phyloP scores from a whole-genome alignment of 169 alveolate species.

The Sarcocystis neurona region DNA sequence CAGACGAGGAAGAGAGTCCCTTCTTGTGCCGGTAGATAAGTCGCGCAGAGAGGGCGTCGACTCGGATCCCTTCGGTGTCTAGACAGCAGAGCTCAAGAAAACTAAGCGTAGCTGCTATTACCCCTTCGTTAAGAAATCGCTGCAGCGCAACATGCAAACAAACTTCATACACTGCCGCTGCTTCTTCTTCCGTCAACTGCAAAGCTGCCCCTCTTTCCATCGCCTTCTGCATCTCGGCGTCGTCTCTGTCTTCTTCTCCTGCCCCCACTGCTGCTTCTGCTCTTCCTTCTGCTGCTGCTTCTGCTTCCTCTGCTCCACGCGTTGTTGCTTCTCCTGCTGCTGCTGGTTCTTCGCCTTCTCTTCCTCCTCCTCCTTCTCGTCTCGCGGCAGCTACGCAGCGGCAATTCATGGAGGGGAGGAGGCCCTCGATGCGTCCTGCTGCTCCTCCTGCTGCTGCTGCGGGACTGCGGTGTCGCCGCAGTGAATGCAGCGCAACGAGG shows the following conservation, averaged over 20 bases:
- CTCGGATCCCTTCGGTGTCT: constrained; percentile 71
- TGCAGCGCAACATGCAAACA: constrained; percentile 70
- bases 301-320: neutral
- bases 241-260: neutral
- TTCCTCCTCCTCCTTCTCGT: neutral
- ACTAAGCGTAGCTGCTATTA: constrained; percentile 65
- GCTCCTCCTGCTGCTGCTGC: neutral
- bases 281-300: constrained; percentile 29
- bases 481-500: constrained; percentile 46
- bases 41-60: constrained; percentile 72
- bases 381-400: neutral
- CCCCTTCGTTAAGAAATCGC: constrained; percentile 71
- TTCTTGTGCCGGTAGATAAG: constrained; percentile 52
- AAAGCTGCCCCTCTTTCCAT: constrained; percentile 9
- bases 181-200: constrained; percentile 31
- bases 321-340: neutral
- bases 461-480: constrained; percentile 13
- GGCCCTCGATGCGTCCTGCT: too few species aligned
- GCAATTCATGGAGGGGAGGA: constrained; percentile 9
- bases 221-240: constrained; percentile 9
- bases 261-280: constrained; percentile 39
- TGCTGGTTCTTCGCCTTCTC: neutral
- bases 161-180: constrained; percentile 56
- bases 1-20: neutral
- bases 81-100: constrained; percentile 71